A percentile compares a stretch with the other conserved stretches of the same genome.
Evolutionary conservation across 1,284 basidiomycete genomes (phyloP).

Genomic region (Austroboletus novae-zelandiae): DNA sequence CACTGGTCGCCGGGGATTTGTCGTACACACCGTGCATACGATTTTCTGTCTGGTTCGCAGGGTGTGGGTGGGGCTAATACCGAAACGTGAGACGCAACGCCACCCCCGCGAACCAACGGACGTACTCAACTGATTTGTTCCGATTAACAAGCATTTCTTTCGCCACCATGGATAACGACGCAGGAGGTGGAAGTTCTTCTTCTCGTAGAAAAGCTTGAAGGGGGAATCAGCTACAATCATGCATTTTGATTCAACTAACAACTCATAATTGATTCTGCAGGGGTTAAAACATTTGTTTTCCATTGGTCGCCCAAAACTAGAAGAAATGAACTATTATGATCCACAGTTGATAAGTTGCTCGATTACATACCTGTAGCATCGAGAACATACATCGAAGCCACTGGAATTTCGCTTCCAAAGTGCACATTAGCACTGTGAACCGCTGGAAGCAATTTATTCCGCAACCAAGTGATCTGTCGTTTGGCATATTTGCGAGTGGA

Average conservation of each 20-base stretch:
- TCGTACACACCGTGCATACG: constrained; percentile 71
- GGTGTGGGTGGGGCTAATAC: constrained; percentile 44
- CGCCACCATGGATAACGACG: constrained; percentile 55
- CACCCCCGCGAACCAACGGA: constrained; percentile 13
- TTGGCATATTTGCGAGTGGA: constrained; percentile 93
- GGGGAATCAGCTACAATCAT: constrained; percentile 2
- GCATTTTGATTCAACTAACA: constrained; percentile 35
- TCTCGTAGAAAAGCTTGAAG: constrained; percentile 59
- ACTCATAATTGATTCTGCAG: constrained; percentile 50
- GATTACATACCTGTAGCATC: constrained; percentile 67
- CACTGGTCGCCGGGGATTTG: constrained; percentile 59
- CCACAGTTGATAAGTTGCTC: background rate
- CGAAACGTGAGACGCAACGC: constrained; percentile 7
- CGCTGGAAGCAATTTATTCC: constrained; percentile 85
- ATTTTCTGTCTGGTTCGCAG: constrained; percentile 58
- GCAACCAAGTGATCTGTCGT: constrained; percentile 90
- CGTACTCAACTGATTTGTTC: constrained; percentile 50
- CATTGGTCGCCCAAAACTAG: constrained; percentile 61
- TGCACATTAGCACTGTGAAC: constrained; percentile 51
- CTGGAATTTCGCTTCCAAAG: constrained; percentile 21
- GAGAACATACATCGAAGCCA: constrained; percentile 56
- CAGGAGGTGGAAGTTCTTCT: constrained; percentile 57
- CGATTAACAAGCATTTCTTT: constrained; percentile 46
- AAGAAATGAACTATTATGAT: constrained; percentile 10
- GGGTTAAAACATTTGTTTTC: constrained; percentile 49